phyloP scores from a whole-genome alignment of 805 yeast species.

The Ogataea glucozyma region DNA sequence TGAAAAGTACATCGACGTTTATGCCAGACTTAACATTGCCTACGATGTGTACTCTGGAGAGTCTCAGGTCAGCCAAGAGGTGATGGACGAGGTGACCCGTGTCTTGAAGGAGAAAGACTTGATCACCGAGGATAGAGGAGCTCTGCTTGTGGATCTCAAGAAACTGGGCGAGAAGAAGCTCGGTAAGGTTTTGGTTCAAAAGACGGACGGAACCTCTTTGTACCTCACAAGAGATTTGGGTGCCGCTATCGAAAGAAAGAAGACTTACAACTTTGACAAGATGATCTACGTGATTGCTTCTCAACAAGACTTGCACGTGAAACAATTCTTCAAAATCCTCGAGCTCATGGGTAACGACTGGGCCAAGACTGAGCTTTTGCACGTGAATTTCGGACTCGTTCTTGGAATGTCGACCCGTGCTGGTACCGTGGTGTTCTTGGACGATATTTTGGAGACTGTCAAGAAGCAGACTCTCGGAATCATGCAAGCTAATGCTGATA shows the following conservation, averaged over 20 bases:
- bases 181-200: constrained; percentile 90
- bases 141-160: constrained; percentile 81
- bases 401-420: constrained; percentile 97
- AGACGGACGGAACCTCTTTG: constrained; percentile 92
- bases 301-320: constrained; percentile 93
- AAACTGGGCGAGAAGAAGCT: constrained; percentile 79
- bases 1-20: constrained; percentile 80
- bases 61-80: constrained; percentile 80
- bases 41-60: constrained; percentile 94
- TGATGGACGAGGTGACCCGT: constrained; percentile 66
- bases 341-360: constrained; percentile 88
- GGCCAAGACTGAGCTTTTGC: constrained; percentile 68
- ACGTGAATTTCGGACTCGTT: constrained; percentile 96
- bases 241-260: constrained; percentile 89
- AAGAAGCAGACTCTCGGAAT: constrained; percentile 94
- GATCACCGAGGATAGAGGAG: constrained; percentile 87
- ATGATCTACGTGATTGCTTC: constrained; percentile 94
- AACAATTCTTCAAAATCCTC: constrained; percentile 91
- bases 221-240: constrained; percentile 96
- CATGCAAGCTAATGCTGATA: constrained; percentile 87
- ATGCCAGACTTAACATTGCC: constrained; percentile 85
- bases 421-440: constrained; percentile 98
- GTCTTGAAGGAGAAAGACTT: constrained; percentile 66
- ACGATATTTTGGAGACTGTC: constrained; percentile 89
- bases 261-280: constrained; percentile 83